Base-by-base conservation (phyloP, 176 grass and related monocot genomes). In the Tillandsia fasciculata region DNA sequence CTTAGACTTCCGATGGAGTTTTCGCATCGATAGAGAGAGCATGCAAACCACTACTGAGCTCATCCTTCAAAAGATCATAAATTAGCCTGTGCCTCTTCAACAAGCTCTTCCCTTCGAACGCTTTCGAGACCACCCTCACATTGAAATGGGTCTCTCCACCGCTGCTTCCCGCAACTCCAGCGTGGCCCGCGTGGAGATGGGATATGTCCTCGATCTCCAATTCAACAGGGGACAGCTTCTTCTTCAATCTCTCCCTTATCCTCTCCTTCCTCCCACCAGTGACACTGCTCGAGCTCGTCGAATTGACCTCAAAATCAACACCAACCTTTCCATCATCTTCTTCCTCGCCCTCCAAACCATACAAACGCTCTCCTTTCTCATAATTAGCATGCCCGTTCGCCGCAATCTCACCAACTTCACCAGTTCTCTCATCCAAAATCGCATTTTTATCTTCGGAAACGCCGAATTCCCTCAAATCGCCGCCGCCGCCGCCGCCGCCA, bases 121-220 rank as follows among this genome's bases (percentile, higher is more conserved):
- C 88, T 52, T 89, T 81, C 0, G 93, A 92, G 3, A 97, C 82
- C 42, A 92, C 84, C 61, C 74, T 53, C 69, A 97, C 73, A 77
- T 97, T 97, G 61, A 92, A 97, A 77, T 97, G 89, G 10, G 93
- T 97, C 82, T 90, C 93, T 49, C 86, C 89, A 7, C 77, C 83
- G 66, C 70, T 79, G 63, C 65, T 75, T 42, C 84, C 86, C 3
- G 87, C 81, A 11, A 85, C 80, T 6, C 83, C 93, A 1, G 86
- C 71, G 69, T 92, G 89, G 50, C 93, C 86, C 23, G 78, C 87
- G 64, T 96, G 93, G 13, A 83, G 86, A 72, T 96, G 50, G 0
- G 86, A 96, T 70, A 96, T 80, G 73, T 97, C 89, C 77, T 92
- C 86, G 22, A 97, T 73, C 13, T 77, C 65, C 54, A 92, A 67